phyloP scores from a whole-genome alignment of 306 rosid species.

The Pyrus betulifolia region DNA sequence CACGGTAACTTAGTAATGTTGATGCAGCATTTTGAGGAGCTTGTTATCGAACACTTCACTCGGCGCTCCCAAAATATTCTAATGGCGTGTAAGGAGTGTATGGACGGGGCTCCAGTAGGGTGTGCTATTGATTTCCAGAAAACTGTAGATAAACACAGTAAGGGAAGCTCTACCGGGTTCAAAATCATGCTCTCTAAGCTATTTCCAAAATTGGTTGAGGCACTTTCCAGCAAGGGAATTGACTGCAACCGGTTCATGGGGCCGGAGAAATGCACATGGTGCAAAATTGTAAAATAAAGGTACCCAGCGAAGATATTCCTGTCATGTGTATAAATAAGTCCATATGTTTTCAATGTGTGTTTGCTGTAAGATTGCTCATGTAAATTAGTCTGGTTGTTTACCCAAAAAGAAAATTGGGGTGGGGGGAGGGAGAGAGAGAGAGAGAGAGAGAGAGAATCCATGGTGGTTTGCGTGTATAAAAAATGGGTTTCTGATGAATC shows the following conservation, averaged over 20 bases:
- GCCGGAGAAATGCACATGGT: slow-evolving; percentile 27
- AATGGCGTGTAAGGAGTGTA: slow-evolving; percentile 60
- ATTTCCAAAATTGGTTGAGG: slow-evolving; percentile 68
- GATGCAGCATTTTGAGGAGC: slow-evolving; percentile 75
- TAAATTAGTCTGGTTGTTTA: not conserved
- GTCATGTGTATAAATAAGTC: slow-evolving; percentile 17
- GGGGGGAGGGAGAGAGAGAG: too few relatives aligned
- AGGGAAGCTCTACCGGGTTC: slow-evolving; percentile 77
- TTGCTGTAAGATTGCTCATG: slow-evolving; percentile 4
- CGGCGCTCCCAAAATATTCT: slow-evolving; percentile 48
- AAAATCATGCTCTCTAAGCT: slow-evolving; percentile 88
- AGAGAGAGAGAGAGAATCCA: not conserved
- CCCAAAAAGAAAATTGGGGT: not conserved
- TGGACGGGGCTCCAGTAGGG: slow-evolving; percentile 77
- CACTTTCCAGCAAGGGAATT: slow-evolving; percentile 61
- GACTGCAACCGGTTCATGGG: slow-evolving; percentile 53
- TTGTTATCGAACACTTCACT: slow-evolving; percentile 72
- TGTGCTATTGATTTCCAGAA: slow-evolving; percentile 33
- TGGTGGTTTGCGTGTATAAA: not conserved
- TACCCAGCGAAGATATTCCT: slow-evolving; percentile 18
- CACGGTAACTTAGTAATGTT: slow-evolving; percentile 9
- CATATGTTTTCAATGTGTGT: slow-evolving; percentile 23
- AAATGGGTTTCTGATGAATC: not conserved
- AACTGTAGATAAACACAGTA: slow-evolving; percentile 27
- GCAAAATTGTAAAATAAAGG: slow-evolving; percentile 7